Evolutionary conservation across 2,329 filamentous ascomycete genomes (phyloP).

Genomic region (Ophiosphaerella herpotricha): DNA sequence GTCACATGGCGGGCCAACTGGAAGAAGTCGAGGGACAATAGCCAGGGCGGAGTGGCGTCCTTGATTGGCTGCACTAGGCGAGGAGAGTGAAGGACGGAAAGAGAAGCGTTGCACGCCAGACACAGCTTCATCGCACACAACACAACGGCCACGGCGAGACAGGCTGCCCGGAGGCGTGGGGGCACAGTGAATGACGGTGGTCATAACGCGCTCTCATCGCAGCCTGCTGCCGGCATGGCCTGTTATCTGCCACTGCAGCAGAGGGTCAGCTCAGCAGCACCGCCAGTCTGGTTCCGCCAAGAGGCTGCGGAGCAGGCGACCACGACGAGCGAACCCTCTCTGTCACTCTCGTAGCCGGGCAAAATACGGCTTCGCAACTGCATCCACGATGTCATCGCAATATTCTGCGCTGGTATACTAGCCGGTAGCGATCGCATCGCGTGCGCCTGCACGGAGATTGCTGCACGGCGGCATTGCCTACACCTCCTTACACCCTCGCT

Average conservation of each 20-base stretch:
- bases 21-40: constrained; percentile 6
- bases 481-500: too few relatives aligned
- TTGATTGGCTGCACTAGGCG: constrained; percentile 22
- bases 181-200: constrained; percentile 25
- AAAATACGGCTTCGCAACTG: constrained; percentile 3
- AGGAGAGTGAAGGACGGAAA: constrained; percentile 14
- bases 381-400: constrained; percentile 34
- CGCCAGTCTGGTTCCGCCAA: constrained; percentile 38
- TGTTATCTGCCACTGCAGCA: constrained; percentile 32
- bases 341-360: constrained; percentile 16
- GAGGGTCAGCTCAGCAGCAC: constrained; percentile 11
- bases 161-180: constrained; percentile 13
- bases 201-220: constrained; percentile 43
- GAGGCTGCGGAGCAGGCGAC: constrained; percentile 10
- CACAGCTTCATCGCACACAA: background rate
- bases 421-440: constrained; percentile 10
- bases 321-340: constrained; percentile 4
- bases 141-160: constrained; percentile 11
- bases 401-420: constrained; percentile 1
- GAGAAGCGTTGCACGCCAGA: background rate
- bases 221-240: constrained; percentile 14
- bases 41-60: constrained; percentile 12
- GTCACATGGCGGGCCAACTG: constrained; percentile 16
- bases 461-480: constrained; percentile 7
- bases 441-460: constrained; percentile 24